phyloP scores from a whole-genome alignment of 345 rosid genomes.

The Murraya koenigii region DNA sequence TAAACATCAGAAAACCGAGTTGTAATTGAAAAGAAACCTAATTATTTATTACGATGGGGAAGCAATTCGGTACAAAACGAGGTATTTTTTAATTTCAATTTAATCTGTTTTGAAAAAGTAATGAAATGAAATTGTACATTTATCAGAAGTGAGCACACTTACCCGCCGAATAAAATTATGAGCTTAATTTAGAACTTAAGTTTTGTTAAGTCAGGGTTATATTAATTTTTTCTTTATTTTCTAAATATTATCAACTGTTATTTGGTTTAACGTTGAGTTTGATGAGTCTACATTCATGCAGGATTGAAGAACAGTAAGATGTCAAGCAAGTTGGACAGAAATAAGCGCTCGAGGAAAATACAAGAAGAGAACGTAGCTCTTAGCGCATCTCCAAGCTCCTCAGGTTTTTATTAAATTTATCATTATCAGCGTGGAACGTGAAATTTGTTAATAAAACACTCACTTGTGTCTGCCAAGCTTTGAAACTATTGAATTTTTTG shows the following conservation, averaged over 20 bases:
- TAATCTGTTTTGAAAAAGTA: background rate
- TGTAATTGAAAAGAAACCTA: background rate
- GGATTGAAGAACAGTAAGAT: conserved; percentile 40
- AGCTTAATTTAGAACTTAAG: background rate
- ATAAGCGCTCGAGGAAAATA: conserved; percentile 29
- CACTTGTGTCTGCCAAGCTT: background rate
- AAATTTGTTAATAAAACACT: background rate
- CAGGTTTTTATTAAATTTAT: conserved; percentile 27
- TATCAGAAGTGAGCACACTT: background rate
- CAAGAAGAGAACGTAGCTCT: conserved; percentile 24
- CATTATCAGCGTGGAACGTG: background rate
- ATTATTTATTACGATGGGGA: background rate
- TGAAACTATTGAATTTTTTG: background rate
- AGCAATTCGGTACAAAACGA: background rate
- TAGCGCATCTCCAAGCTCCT: conserved; percentile 27
- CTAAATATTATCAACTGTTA: background rate
- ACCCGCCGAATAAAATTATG: background rate
- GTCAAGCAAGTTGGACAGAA: conserved; percentile 21
- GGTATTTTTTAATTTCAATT: background rate
- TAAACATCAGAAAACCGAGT: background rate
- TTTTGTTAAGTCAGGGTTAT: background rate
- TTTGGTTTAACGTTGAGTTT: background rate
- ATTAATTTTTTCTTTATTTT: background rate
- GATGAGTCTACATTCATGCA: background rate
- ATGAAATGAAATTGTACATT: background rate